Evolutionary conservation across 768 basidiomycete genomes (phyloP), one percentile per base, ranked within the genome.

Genomic region (Auricularia sp.): DNA sequence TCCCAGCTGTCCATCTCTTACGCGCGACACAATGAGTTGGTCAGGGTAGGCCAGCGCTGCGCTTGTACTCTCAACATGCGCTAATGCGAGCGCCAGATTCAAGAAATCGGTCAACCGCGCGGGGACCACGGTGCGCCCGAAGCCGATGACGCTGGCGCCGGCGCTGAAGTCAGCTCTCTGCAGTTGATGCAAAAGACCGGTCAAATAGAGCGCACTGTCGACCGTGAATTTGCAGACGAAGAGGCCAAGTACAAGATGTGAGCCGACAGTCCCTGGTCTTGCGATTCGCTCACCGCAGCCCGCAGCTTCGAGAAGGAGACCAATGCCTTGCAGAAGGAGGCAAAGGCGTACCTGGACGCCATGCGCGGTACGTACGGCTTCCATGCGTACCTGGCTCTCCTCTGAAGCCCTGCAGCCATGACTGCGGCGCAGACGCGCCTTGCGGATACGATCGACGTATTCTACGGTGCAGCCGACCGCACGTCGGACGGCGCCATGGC

Each of bases 171-270:
- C 67, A 62, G 68, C 51, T 64, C 36, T 34, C 39, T 61, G 53
- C 72, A 93, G 91, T 83, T 98, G 70, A 83, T 96, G 74, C 95
- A 98, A 81, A 98, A 98, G 85, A 96, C 95, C 1, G 96, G 96
- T 64, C 95, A 98, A 77, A 93, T 98, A 66, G 96, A 98, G 73
- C 83, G 94, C 35, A 98, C 96, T 0, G 84, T 97, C 33, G 96
- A 98, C 76, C 80, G 91, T 61, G 94, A 98, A 71, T 98, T 97
- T 71, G 81, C 87, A 14, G 88, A 94, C 65, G 95, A 97, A 75
- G 93, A 97, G 74, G 84, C 87, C 60, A 91, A 94, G 73, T 98
- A 86, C 80, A 85, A 86, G 78, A 83, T 83, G 95, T 97, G 74
- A 74, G 92, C 78, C 12, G 34, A 23, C 36, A 35, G 18, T 21